Percentiles rank a stretch among this genome's conserved stretches.
Conservation (phyloP, 75 land plant genomes). For the Pinus taeda region DNA sequence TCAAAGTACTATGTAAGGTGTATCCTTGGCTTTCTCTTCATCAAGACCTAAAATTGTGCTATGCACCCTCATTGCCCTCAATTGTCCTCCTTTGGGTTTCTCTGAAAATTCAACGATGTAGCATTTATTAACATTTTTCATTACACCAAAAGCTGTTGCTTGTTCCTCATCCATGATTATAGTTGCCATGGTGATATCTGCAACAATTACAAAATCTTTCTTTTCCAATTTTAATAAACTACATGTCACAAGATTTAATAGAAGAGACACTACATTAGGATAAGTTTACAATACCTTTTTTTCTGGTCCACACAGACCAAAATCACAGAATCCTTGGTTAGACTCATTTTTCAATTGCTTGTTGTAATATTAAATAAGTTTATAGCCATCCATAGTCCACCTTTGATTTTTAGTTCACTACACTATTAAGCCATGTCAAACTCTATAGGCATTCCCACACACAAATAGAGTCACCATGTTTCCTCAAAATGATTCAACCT, state of each 20-base stretch:
- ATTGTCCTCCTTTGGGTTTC: too few species aligned
- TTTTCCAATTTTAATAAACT: neutral
- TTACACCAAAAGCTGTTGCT: too few species aligned
- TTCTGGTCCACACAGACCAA: neutral
- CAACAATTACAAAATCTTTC: neutral
- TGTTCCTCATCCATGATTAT: too few species aligned
- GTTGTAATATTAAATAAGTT: slow-evolving; percentile 92
- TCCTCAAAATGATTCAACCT: too few species aligned
- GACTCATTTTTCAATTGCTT: slow-evolving; percentile 85
- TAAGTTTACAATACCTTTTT: neutral
- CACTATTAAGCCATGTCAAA: too few species aligned
- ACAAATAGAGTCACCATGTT: too few species aligned
- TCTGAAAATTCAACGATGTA: too few species aligned
- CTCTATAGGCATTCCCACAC: too few species aligned
- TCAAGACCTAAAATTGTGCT: slow-evolving; percentile 33
- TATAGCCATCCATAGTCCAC: slow-evolving; percentile 97
- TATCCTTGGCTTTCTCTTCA: slow-evolving; percentile 30
- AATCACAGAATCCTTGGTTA: neutral
- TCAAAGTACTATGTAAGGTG: slow-evolving; percentile 52
- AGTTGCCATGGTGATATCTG: slow-evolving; percentile 8
- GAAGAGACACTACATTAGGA: neutral
- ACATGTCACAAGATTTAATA: neutral
- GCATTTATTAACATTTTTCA: too few species aligned
- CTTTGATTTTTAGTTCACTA: too few species aligned
- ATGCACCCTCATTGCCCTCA: slow-evolving; percentile 18